Evolutionary conservation across 306 rosid species (phyloP), one percentile per base, ranked within the genome.

Genomic region (Vigna mungo): DNA sequence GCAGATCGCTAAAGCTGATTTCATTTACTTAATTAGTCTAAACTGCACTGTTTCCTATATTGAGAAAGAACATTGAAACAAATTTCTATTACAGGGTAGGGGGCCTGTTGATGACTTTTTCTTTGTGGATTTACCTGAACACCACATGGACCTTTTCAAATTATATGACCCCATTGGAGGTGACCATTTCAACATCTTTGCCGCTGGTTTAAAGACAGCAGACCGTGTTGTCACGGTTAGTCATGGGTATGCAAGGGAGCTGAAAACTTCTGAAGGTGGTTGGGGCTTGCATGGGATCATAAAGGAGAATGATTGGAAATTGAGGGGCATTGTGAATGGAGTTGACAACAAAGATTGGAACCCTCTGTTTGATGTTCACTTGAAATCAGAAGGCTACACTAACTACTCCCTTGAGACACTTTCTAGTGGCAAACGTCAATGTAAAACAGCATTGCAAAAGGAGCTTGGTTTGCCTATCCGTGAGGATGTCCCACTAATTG

Each of bases 211-310:
- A 65, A 92, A 90, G 87, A 54, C 88, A 9, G 88, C 96, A 18
- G 97, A 92, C 68, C 96, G 90, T 3, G 84, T 92, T 58, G 87
- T 92, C 56, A 90, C 97, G 1, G 97, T 92, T 55, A 92, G 97
- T 80, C 97, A 90, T 74, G 97, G 97, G 44, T 92, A 92, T 77
- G 67, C 91, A 46, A 78, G 93, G 97, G 97, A 92, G 85, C 74
- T 92, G 37, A 92, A 83, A 83, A 92, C 96, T 34, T 32, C 67
- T 61, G 88, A 84, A 58, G 96, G 97, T 15, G 97, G 97, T 60
- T 92, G 97, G 96, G 97, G 97, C 65, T 77, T 92, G 84, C 88
- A 92, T 56, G 87, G 79, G 63, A 88, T 92, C 73, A 90, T 90
- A 68, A 83, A 83, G 68, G 97, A 88, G 14, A 88, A 77, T 59